Base-by-base conservation (phyloP, 192 early-diverging fungal genomes). In the Backusella westeae region DNA sequence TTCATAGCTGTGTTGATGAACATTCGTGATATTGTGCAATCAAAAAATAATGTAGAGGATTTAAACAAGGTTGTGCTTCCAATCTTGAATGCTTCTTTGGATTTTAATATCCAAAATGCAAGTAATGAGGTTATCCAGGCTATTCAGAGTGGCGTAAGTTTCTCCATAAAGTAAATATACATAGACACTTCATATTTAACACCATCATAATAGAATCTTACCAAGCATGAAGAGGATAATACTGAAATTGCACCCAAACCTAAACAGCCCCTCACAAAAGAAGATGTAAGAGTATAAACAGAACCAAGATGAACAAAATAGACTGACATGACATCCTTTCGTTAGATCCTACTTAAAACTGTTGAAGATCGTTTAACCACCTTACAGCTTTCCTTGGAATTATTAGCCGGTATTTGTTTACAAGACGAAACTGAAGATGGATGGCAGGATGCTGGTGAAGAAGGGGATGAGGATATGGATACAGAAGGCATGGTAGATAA, bases 341-440 rank as follows among this genome's bases (percentile, higher is more conserved):
- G 35, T 19, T 68, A 80, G 78, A 72, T 79, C 73, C 71, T 82
- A 14, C 73, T 91, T 1, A 75, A 81, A 34, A 59, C 73, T n/a
- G 77, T 91, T 35, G 88, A 91, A 74, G 81, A 81, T 0, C 85
- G 85, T 12, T 53, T 95, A 69, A 86, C 81, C 21, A 90, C 88
- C 9, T 77, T 94, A 8, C 92, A 93, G 67, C 77, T 96, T 21
- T 86, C 88, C 17, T 81, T 98, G 34, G 96, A 98, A 79, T 73
- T 98, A 34, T 84, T 96, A 4, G 89, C 96, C 63, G 95, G 94
- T 74, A 89, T 96, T 53, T 95, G 91, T 75, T 88, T 90, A 6
- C 90, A 93, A 71, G 91, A 83, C 52, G 82, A 83, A 32, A 79
- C 75, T n/a, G 83, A 85, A 6, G 90, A 88, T 34, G 79, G 80